phyloP scores from a whole-genome alignment of 2,329 filamentous ascomycete species.

The Cladorrhinum sp. region DNA sequence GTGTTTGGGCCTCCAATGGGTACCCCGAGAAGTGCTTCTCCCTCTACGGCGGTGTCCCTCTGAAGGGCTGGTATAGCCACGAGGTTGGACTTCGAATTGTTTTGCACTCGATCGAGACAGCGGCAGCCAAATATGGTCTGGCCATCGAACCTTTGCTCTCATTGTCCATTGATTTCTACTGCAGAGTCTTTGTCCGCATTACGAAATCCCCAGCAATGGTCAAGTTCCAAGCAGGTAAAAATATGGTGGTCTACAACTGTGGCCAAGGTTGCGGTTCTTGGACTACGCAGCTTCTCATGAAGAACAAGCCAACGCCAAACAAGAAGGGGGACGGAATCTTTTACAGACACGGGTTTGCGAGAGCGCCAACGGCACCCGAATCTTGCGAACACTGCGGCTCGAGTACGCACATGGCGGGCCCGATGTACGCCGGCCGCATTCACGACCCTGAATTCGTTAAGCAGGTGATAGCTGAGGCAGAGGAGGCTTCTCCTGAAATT shows the following conservation, averaged over 20 bases:
- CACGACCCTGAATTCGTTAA: conserved; percentile 83
- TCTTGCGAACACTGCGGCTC: conserved; percentile 79
- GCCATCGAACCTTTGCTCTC: conserved; percentile 88
- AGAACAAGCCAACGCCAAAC: conserved; percentile 62
- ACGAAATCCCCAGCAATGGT: conserved; percentile 77
- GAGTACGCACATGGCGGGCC: conserved; percentile 83
- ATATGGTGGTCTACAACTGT: conserved; percentile 90
- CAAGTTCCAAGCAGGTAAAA: conserved; percentile 86
- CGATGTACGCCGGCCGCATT: conserved; percentile 90
- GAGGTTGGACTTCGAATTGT: conserved; percentile 87
- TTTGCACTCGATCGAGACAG: conserved; percentile 73
- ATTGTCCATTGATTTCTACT: conserved; percentile 94
- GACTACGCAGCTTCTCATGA: conserved; percentile 75
- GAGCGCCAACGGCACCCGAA: conserved; percentile 64
- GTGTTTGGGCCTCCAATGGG: conserved; percentile 89
- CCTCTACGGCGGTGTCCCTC: conserved; percentile 84
- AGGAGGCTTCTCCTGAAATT: conserved; percentile 60
- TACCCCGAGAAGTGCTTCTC: conserved; percentile 94
- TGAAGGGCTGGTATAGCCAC: conserved; percentile 82
- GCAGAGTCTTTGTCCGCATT: conserved; percentile 81
- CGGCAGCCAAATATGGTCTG: conserved; percentile 81
- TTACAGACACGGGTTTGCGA: conserved; percentile 75
- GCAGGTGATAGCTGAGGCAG: conserved; percentile 70
- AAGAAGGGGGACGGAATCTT: conserved; percentile 68
- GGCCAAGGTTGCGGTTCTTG: conserved; percentile 89